Evolutionary conservation across 805 yeast species (phyloP), one percentile per base, ranked within the genome.

Genomic region (Teunomyces gatunensis): DNA sequence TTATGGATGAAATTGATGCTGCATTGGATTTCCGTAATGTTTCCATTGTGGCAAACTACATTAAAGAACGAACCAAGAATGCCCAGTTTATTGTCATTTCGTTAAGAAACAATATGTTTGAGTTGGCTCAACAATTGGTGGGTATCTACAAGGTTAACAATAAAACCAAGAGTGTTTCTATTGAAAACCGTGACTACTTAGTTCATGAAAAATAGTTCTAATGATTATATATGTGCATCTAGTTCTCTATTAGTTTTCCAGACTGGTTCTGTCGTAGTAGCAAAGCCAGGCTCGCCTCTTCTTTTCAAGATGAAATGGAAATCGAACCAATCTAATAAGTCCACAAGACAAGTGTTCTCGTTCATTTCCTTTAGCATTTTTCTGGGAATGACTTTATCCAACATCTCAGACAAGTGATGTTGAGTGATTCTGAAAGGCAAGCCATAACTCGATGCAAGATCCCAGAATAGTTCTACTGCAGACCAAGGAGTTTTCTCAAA

Each of bases 1-100:
- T 94, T 32, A 94, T 94, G 99, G 99, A 94, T 71, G 99, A 94
- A 70, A 94, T 94, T 56, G 99, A 94, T 71, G 99, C 99, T 0
- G 99, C 99, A 1, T 77, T 94, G 54, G 99, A 94, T 71, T 94
- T 94, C 69, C 76, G 97, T 63, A 94, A 94, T 58, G 99, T 94
- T 29, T 89, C 97, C 10, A 94, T 94, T 68, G 97, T 94, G 44
- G 99, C 99, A 3, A 92, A 91, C 60, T 95, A 94, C 63, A 94
- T 94, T 64, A 91, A 90, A 61, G 97, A 91, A 59, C 77, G 97
- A 44, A 95, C 99, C 2, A 88, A 87, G 68, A 89, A 92, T 66
- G 99, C 97, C 0, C 99, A 94, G 64, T 94, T 94, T 58, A 82
- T 94, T 60, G 99, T 94, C 29, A 94, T 94, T 39, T 92, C 98